These are phyloP conservation scores for Meripilus lineatus DNA, from an alignment of 1,284 basidiomycete species.

Conservation along the genomic window DNA sequence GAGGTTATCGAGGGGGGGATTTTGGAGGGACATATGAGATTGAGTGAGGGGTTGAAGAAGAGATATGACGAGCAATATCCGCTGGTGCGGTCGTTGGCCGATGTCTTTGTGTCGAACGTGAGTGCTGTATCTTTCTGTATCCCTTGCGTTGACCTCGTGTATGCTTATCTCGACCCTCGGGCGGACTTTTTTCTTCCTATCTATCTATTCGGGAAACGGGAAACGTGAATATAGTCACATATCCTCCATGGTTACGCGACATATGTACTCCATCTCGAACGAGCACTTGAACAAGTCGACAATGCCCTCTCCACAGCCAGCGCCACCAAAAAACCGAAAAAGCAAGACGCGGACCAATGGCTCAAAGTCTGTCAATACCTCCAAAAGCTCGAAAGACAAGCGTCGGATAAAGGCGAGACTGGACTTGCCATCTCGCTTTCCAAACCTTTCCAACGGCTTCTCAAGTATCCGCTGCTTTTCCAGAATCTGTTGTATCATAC, in stretches of 20 bases:
- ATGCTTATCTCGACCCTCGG: background rate
- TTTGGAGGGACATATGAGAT: slow-evolving; percentile 79
- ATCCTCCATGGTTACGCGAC: slow-evolving; percentile 89
- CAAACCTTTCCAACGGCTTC: slow-evolving; percentile 94
- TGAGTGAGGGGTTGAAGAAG: slow-evolving; percentile 78
- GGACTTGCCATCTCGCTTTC: slow-evolving; percentile 91
- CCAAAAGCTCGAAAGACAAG: slow-evolving; percentile 73
- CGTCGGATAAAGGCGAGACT: slow-evolving; percentile 85
- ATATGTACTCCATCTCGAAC: slow-evolving; percentile 89
- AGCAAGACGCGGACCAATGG: slow-evolving; percentile 74
- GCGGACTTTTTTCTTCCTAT: no score
- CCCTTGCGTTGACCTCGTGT: slow-evolving; percentile 4
- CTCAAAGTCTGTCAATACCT: slow-evolving; percentile 68
- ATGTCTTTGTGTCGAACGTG: slow-evolving; percentile 91
- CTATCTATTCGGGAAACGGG: background rate
- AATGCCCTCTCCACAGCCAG: slow-evolving; percentile 63
- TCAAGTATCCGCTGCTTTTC: slow-evolving; percentile 96
- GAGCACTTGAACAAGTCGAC: slow-evolving; percentile 84
- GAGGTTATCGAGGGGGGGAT: slow-evolving; percentile 83
- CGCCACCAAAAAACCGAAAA: slow-evolving; percentile 70
- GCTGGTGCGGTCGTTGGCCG: slow-evolving; percentile 84
- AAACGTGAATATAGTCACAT: slow-evolving; percentile 59
- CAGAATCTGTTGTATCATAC: slow-evolving; percentile 97
- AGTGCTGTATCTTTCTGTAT: slow-evolving; percentile 29
- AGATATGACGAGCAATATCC: slow-evolving; percentile 92